Base-by-base conservation (phyloP, 129 eudicot species). In the Dittrichia graveolens region DNA sequence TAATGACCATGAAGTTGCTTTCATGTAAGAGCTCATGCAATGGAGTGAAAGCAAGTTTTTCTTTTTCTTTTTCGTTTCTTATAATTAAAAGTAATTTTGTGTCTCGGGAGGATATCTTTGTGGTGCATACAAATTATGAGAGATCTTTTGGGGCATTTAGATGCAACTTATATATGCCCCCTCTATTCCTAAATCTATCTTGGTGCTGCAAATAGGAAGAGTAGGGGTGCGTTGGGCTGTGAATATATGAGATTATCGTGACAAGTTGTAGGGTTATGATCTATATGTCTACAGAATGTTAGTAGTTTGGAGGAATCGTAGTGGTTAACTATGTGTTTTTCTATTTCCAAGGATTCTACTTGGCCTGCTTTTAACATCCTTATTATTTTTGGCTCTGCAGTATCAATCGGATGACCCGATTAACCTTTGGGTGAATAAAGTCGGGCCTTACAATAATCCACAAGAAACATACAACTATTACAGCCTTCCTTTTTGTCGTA, bases 401-500 rank as follows among this genome's bases (percentile, higher is more conserved):
- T 90, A 83, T 73, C 86, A 90, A 69, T 49, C 80, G 44, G 87
- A 85, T 49, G 95, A 90, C 5, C 67, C 83, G 0, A 69, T 87
- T 76, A 85, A 76, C 48, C 87, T 90, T 37, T 87, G 96, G 96
- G 97, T 92, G 78, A 92, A 92, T 79, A 92, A 92, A 73, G 97
- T 92, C 50, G 97, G 97, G 52, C 97, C 97, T 13, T 88, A 89
- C 56, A 92, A 92, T 72, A 92, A 92, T 81, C 97, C 97, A 50
- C 97, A 92, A 67, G 97, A 92, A 79, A 92, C 97, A n/a, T 92
- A 92, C 86, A 92, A 92, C 78, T 92, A 92, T 69, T 92, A 86
- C 86, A 86, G 87, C 82, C 97, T 92, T 74, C 96, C 97, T 47
- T 92, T 92, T 78, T 92, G 97, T 75, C 89, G 70, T 61, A 83